phyloP scores from a whole-genome alignment of 371 early-diverging fungal genomes.

The Amoeboaphelidium protococcarum region DNA sequence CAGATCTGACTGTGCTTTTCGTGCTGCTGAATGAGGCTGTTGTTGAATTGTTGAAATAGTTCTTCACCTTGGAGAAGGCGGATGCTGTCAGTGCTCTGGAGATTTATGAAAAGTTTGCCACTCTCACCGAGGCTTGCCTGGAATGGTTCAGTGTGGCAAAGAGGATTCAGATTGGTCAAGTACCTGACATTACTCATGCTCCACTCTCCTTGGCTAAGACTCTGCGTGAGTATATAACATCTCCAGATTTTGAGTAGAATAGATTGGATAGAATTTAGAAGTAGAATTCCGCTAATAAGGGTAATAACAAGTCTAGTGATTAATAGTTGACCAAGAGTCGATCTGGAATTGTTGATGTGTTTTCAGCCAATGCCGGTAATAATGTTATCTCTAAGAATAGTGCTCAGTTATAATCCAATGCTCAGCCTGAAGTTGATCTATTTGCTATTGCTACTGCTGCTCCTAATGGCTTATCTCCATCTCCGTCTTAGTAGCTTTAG shows the following conservation, averaged over 20 bases:
- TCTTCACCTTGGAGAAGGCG: slow-evolving; percentile 54
- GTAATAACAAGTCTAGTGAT: no score
- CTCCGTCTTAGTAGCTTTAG: no score
- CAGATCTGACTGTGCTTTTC: slow-evolving; percentile 59
- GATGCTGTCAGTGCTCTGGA: slow-evolving; percentile 53
- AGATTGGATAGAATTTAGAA: no score
- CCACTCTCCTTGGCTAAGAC: slow-evolving; percentile 57
- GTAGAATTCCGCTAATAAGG: no score
- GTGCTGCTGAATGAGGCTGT: slow-evolving; percentile 72
- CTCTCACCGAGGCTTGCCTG: slow-evolving; percentile 44
- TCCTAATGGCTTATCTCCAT: no score
- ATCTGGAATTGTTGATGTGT: no score
- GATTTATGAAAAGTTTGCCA: slow-evolving; percentile 66
- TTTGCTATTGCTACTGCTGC: no score
- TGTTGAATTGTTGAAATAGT: slow-evolving; percentile 35
- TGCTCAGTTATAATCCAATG: no score
- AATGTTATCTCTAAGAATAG: no score
- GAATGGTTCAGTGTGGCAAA: slow-evolving; percentile 52
- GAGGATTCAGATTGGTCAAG: slow-evolving; percentile 30
- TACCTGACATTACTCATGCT: slow-evolving; percentile 57
- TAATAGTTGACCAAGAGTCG: no score
- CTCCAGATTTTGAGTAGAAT: slow-evolving; percentile 33
- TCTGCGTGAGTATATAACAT: slow-evolving; percentile 57
- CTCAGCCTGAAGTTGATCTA: no score
- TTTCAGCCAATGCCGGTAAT: no score